Base-by-base conservation (phyloP, 768 basidiomycete genomes). In the Vararia minispora region DNA sequence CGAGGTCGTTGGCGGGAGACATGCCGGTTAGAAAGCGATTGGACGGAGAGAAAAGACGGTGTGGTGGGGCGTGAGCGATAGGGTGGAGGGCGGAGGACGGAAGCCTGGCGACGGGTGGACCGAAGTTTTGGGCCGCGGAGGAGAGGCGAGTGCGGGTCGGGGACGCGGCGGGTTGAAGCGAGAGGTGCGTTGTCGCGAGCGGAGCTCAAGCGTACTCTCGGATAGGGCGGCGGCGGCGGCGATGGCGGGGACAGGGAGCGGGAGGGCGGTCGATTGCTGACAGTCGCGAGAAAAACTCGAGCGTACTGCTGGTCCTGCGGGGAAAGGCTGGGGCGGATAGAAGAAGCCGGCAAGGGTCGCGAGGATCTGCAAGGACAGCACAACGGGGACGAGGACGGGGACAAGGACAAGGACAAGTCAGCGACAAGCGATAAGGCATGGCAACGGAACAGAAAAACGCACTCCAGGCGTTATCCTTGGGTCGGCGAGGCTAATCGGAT, bases 261-360 rank as follows among this genome's bases (percentile, higher is more conserved):
- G n/a, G n/a, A n/a, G n/a, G n/a, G n/a, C n/a, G n/a, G n/a, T n/a
- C n/a, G n/a, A n/a, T 56, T 59, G 58, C 56, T 7, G 18, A 30
- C 18, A 11, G 9, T n/a, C 32, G 32, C 32, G 32, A 33, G 32
- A 10, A 33, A 16, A 25, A 38, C 37, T 58, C 57, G 54, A 52
- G 52, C 55, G 51, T 44, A 62, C 58, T 62, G 58, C 53, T 59
- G 50, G 55, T 54, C 59, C 54, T 56, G 61, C 59, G 58, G 58
- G 57, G 45, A 38, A 37, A 42, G 47, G 41, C 12, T 33, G 42
- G 61, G 61, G 69, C 80, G 72, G 54, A 50, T 48, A 60, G 63
- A 60, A 68, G 81, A 72, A 64, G 77, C 80, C 82, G 81, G 70
- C 78, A 87, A 88, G 86, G 85, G 85, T 88, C 84, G 84, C 84